A percentile compares a stretch with the other conserved stretches of the same genome.
Evolutionary conservation across 2,329 filamentous ascomycete genomes (phyloP).

Genomic region (Ramularia endophylla): DNA sequence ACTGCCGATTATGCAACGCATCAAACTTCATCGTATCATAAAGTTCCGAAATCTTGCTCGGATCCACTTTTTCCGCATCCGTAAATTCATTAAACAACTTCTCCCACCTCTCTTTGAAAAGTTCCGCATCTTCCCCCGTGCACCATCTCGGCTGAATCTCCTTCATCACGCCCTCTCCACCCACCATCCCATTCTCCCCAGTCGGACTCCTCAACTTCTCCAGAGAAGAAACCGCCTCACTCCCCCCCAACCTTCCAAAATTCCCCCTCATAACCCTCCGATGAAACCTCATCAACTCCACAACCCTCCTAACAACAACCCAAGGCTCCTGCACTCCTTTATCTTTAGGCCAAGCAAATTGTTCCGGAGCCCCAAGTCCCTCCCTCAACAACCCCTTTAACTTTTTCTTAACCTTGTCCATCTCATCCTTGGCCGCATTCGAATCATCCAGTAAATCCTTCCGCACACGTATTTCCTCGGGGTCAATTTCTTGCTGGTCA

Average conservation of each 20-base stretch:
- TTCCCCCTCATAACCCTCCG: conserved; percentile 93
- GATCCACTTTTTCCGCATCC: conserved; percentile 95
- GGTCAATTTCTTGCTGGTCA: conserved; percentile 74
- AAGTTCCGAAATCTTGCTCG: conserved; percentile 95
- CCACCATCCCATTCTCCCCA: not conserved
- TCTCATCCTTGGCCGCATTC: conserved; percentile 97
- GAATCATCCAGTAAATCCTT: conserved; percentile 96
- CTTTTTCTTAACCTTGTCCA: conserved; percentile 99
- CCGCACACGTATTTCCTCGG: conserved; percentile 81
- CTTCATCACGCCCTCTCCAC: conserved; percentile 16
- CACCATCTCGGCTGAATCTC: conserved; percentile 87
- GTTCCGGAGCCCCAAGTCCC: conserved; percentile 85
- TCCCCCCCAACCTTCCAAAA: conserved; percentile 67
- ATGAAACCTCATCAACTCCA: conserved; percentile 97
- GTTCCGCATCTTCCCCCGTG: conserved; percentile 85
- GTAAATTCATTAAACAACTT: conserved; percentile 96
- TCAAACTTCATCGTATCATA: conserved; percentile 99
- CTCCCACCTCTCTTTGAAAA: conserved; percentile 97
- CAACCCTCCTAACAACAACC: conserved; percentile 83
- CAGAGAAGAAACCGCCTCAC: conserved; percentile 56
- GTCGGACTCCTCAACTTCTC: conserved; percentile 38
- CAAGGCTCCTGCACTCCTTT: conserved; percentile 94
- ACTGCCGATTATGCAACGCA: conserved; percentile 90
- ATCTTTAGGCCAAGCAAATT: conserved; percentile 94
- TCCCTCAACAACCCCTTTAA: conserved; percentile 86